A percentile compares a stretch with the other conserved stretches of the same genome.
Conservation (phyloP, 2,329 filamentous ascomycete species). For the Sporothrix schenckii region DNA sequence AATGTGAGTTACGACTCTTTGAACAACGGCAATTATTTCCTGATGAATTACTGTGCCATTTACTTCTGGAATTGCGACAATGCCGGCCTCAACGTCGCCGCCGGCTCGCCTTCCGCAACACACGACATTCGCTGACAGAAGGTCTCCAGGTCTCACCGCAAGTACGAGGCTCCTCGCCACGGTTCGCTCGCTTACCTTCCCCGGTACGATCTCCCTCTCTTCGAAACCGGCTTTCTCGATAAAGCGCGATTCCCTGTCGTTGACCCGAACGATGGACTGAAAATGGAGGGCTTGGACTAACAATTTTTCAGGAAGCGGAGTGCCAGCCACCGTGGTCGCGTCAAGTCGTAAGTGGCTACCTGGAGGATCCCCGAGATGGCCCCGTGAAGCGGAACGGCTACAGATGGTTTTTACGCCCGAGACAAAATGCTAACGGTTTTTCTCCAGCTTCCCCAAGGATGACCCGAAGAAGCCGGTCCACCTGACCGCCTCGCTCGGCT, state of each 20-base stretch:
- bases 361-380: background rate
- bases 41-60: background rate
- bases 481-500: conserved; percentile 96
- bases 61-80: conserved; percentile 10
- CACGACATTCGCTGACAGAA: conserved; percentile 27
- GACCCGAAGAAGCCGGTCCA: conserved; percentile 99
- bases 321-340: conserved; percentile 54
- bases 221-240: conserved; percentile 13
- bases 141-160: conserved; percentile 55
- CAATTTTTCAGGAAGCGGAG: conserved; percentile 36
- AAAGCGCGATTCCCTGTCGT: background rate
- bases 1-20: conserved; percentile 31
- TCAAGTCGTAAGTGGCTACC: conserved; percentile 79
- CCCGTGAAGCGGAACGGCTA: background rate
- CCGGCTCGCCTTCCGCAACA: background rate
- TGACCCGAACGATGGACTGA: background rate
- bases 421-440: conserved; percentile 33
- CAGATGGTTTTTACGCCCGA: background rate
- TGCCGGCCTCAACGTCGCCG: background rate
- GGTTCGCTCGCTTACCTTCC: conserved; percentile 88
- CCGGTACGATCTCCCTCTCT: conserved; percentile 36
- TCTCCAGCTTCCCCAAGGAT: conserved; percentile 96
- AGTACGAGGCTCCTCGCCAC: conserved; percentile 86
- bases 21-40: background rate
- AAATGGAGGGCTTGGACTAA: conserved; percentile 32